Conservation (phyloP, 139 green algal species). For the Diplosphaera chodatii region DNA sequence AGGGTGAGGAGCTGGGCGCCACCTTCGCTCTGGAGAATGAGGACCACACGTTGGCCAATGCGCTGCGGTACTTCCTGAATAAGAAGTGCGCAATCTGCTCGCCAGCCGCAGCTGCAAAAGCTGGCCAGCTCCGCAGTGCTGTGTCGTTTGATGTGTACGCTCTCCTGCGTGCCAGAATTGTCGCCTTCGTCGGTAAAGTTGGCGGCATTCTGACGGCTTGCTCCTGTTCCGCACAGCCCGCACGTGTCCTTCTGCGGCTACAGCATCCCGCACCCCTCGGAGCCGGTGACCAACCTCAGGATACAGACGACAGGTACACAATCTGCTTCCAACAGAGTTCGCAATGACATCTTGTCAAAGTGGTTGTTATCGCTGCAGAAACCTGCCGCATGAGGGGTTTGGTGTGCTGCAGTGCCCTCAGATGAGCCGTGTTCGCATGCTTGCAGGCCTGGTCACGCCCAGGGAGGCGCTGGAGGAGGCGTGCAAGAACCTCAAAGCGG, state of each 20-base stretch:
- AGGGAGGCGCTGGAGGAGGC: constrained; percentile 36
- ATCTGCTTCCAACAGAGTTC: no score
- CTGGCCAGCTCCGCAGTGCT: no score
- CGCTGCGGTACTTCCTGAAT: constrained; percentile 78
- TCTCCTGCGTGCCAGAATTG: no score
- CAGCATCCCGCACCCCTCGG: constrained; percentile 76
- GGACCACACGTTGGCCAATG: constrained; percentile 82
- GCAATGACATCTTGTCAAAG: no score
- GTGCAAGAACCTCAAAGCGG: constrained; percentile 38
- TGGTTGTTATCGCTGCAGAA: no score
- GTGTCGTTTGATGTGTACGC: no score
- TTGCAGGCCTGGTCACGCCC: constrained; percentile 48
- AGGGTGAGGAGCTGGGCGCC: constrained; percentile 5
- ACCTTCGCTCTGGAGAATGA: constrained; percentile 77
- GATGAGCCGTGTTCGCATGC: not conserved
- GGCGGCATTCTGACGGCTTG: no score
- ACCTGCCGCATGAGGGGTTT: not conserved
- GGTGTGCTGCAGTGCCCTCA: not conserved
- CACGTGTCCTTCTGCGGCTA: constrained; percentile 75
- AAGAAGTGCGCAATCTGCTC: constrained; percentile 73
- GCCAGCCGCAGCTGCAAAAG: no score
- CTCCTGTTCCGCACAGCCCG: constrained; percentile 33
- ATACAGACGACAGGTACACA: constrained; percentile 78
- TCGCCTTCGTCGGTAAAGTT: no score
- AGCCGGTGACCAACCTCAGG: constrained; percentile 73